A percentile compares a stretch with the other conserved stretches of the same genome.
Conservation (phyloP, 1,284 basidiomycete species). For the Kalmanozyma brasiliensis region DNA sequence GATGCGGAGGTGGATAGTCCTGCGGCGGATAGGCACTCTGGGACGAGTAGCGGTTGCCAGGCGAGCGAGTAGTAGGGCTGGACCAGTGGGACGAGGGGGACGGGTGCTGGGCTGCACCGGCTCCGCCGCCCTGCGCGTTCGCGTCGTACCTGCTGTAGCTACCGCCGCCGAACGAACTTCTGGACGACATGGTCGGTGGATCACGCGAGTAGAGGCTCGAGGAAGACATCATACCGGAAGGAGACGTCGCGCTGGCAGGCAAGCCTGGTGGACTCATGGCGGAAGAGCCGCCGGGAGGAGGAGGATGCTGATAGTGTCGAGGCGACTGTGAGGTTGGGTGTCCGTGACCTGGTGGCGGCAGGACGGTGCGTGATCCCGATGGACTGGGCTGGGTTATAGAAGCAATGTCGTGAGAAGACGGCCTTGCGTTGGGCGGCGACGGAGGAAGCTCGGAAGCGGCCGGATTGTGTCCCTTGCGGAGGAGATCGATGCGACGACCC, state of each 20-base stretch:
- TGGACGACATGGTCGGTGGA: constrained; percentile 13
- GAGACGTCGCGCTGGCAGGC: constrained; percentile 33
- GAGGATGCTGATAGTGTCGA: constrained; percentile 25
- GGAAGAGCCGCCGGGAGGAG: constrained; percentile 2
- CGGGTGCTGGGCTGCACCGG: constrained; percentile 20
- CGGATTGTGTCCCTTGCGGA: constrained; percentile 47
- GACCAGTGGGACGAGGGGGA: constrained; percentile 45
- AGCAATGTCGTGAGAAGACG: constrained; percentile 12
- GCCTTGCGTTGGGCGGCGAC: constrained; percentile 16
- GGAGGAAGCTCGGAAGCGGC: constrained; percentile 31
- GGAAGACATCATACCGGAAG: constrained; percentile 17
- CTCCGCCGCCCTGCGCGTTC: constrained; percentile 1
- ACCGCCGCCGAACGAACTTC: constrained; percentile 31
- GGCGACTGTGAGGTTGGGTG: constrained; percentile 17
- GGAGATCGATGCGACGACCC: constrained; percentile 43
- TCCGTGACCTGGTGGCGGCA: constrained; percentile 13
- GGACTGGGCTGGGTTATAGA: constrained; percentile 24
- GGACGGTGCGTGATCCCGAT: constrained; percentile 18
- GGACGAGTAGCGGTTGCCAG: constrained; percentile 27
- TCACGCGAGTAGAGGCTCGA: constrained; percentile 38
- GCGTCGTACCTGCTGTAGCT: constrained; percentile 28
- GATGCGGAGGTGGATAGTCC: constrained; percentile 28
- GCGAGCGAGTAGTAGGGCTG: constrained; percentile 34
- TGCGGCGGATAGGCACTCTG: constrained; percentile 28
- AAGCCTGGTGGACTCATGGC: constrained; percentile 38